These are phyloP conservation scores for Schizophyllum amplum DNA, from an alignment of 1,284 basidiomycete genomes.

Conservation along the genomic window DNA sequence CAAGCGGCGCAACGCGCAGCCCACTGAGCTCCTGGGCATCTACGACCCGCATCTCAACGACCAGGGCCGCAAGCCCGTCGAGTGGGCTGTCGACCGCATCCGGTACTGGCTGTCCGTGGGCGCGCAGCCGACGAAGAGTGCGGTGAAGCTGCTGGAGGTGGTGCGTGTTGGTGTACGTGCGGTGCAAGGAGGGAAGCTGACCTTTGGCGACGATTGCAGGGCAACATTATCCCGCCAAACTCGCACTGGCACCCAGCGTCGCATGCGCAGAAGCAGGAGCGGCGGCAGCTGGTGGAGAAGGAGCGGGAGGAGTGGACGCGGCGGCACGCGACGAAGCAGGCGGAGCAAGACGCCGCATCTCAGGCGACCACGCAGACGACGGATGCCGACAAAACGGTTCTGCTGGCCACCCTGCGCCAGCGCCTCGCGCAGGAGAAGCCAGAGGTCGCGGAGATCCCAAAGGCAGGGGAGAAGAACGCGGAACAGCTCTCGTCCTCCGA, in stretches of 20 bases:
- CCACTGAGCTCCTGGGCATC: slow-evolving; percentile 84
- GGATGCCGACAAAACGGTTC: neutral
- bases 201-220: slow-evolving; percentile 17
- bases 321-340: neutral
- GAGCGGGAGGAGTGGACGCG: neutral
- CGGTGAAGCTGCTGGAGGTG: slow-evolving; percentile 71
- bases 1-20: slow-evolving; percentile 78
- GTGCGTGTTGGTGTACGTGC: slow-evolving; percentile 39
- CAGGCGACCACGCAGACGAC: neutral
- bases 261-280: slow-evolving; percentile 18
- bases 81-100: slow-evolving; percentile 89
- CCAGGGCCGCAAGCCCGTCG: slow-evolving; percentile 52
- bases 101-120: slow-evolving; percentile 85
- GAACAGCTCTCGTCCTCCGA: neutral
- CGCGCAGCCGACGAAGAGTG: slow-evolving; percentile 76
- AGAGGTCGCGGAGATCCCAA: neutral
- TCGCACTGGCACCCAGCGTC: slow-evolving; percentile 36
- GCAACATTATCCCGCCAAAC: slow-evolving; percentile 36
- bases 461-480: neutral
- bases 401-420: neutral
- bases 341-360: too few relatives aligned
- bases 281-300: neutral
- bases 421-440: neutral
- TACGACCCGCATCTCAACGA: slow-evolving; percentile 58
- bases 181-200: neutral